phyloP scores from a whole-genome alignment of 306 rosid species.

The Lagenaria siceraria region DNA sequence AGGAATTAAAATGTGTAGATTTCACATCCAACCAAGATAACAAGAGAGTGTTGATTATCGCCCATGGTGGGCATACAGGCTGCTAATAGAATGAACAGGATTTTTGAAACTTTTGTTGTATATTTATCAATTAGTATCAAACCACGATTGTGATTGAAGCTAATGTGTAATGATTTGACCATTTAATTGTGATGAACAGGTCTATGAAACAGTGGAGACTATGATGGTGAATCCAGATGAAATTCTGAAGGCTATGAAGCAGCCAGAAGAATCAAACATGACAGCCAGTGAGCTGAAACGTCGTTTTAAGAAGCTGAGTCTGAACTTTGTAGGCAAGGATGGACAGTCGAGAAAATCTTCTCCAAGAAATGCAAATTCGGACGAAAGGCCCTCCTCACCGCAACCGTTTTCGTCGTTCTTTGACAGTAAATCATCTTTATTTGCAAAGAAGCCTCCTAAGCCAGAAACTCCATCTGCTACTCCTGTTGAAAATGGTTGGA shows the following conservation, averaged over 20 bases:
- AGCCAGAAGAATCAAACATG: conserved; percentile 40
- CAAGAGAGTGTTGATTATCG: background rate
- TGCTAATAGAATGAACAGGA: background rate
- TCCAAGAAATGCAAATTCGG: conserved; percentile 25
- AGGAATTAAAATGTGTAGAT: background rate
- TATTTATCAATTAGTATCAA: background rate
- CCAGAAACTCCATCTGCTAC: conserved; percentile 26
- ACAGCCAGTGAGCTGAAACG: conserved; percentile 37
- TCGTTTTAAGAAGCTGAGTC: conserved; percentile 50
- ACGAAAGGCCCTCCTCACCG: conserved; percentile 28
- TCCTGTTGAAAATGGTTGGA: conserved; percentile 32
- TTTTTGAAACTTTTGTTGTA: background rate
- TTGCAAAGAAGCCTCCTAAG: conserved; percentile 62
- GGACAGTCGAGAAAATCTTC: conserved; percentile 28
- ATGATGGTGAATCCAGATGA: conserved; percentile 80
- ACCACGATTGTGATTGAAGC: background rate
- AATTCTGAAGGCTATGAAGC: conserved; percentile 49
- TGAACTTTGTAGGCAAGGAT: conserved; percentile 65
- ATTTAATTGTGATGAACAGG: conserved; percentile 26
- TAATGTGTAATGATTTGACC: background rate
- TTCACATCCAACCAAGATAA: background rate
- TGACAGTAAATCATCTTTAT: conserved; percentile 66
- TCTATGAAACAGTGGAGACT: conserved; percentile 78
- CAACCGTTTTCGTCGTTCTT: conserved; percentile 75
- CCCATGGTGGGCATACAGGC: background rate